These are phyloP conservation scores for Sporodiniella umbellata DNA, from an alignment of 371 early-diverging fungal genomes.

Conservation along the genomic window DNA sequence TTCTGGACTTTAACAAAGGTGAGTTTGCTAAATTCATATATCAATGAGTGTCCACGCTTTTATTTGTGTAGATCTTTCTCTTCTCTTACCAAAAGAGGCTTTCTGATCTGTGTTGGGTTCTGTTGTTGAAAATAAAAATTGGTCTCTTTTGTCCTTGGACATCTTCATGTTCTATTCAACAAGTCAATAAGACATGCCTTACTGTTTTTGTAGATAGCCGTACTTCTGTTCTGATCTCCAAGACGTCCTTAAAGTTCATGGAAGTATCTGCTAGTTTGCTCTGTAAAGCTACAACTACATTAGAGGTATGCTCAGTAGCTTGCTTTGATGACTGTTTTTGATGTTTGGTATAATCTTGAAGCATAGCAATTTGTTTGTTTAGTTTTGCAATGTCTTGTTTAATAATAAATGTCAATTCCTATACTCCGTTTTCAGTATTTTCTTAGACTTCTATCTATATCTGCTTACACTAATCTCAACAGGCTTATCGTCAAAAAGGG, in stretches of 20 bases:
- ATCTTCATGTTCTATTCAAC: constrained; percentile 72
- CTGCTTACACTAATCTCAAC: constrained; percentile 72
- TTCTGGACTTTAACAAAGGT: constrained; percentile 54
- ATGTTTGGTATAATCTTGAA: constrained; percentile 63
- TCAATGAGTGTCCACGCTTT: too few species aligned
- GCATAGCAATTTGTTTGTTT: constrained; percentile 84
- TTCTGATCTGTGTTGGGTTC: constrained; percentile 25
- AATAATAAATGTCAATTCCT: constrained; percentile 90
- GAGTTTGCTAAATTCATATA: constrained; percentile 51
- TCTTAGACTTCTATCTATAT: too few species aligned
- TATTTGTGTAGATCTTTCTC: too few species aligned
- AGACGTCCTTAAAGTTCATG: constrained; percentile 87
- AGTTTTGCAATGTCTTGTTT: constrained; percentile 94
- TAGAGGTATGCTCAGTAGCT: constrained; percentile 87
- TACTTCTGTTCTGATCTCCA: constrained; percentile 88
- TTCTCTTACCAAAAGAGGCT: constrained; percentile 25
- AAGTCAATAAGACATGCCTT: neutral
- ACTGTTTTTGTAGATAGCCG: too few species aligned
- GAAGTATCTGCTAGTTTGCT: constrained; percentile 87
- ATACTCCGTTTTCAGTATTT: constrained; percentile 8
- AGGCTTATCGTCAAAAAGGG: constrained; percentile 73
- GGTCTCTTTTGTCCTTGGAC: constrained; percentile 67
- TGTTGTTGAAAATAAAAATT: constrained; percentile 44
- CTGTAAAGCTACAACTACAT: constrained; percentile 89
- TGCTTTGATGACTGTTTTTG: constrained; percentile 64